Evolutionary conservation across 305 asterid species (phyloP).

Genomic region (Fraxinus nigra): DNA sequence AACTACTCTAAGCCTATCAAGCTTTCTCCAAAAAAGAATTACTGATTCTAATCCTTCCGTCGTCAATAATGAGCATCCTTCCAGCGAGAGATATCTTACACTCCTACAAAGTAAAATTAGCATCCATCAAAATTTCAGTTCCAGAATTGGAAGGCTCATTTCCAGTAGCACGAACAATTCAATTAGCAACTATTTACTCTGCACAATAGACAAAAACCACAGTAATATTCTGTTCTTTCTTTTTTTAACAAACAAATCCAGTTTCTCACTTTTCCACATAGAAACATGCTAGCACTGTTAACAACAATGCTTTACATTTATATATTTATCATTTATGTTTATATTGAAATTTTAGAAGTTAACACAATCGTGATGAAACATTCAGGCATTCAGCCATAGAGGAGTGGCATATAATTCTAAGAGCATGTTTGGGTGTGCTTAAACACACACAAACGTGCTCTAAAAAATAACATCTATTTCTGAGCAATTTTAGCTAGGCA

Average conservation of each 20-base stretch:
- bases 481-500: neutral
- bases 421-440: neutral
- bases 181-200: neutral
- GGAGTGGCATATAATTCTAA: neutral
- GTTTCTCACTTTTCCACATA: neutral
- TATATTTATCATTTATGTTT: neutral
- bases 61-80: slow-evolving; percentile 84
- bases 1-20: slow-evolving; percentile 62
- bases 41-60: slow-evolving; percentile 71
- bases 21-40: slow-evolving; percentile 68
- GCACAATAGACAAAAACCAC: neutral
- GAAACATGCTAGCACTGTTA: neutral
- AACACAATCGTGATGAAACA: neutral
- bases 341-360: neutral
- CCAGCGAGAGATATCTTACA: slow-evolving; percentile 60
- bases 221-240: neutral
- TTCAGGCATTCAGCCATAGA: neutral
- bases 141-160: neutral
- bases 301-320: neutral
- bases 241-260: neutral
- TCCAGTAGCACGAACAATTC: neutral
- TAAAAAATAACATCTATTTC: neutral
- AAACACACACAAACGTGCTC: neutral
- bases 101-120: slow-evolving; percentile 43
- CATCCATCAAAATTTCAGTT: slow-evolving; percentile 14